A percentile compares a stretch with the other conserved stretches of the same genome.
These are phyloP conservation scores for Dryas drummondii DNA, from an alignment of 306 rosid genomes.

Conservation along the genomic window DNA sequence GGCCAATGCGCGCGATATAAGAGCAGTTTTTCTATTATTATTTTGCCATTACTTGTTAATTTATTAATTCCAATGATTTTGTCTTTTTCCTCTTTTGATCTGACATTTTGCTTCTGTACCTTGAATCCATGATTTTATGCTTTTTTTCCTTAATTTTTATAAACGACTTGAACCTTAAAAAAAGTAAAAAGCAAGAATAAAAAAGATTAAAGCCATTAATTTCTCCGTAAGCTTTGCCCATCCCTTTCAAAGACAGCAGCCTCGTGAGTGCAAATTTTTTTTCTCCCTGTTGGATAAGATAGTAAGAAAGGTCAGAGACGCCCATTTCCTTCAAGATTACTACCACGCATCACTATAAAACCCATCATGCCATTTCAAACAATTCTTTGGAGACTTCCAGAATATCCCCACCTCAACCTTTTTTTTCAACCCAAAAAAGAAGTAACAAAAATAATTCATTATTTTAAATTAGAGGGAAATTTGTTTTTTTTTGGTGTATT, in stretches of 20 bases:
- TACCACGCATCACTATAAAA: background rate
- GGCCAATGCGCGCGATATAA: too few relatives aligned
- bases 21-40: too few relatives aligned
- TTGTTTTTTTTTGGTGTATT: background rate
- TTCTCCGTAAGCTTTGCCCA: background rate
- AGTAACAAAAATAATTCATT: background rate
- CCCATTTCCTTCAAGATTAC: conserved; percentile 25
- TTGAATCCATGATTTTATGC: too few relatives aligned
- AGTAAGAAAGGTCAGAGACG: conserved; percentile 4
- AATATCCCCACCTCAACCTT: background rate
- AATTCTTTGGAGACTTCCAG: background rate
- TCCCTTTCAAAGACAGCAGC: conserved; percentile 33
- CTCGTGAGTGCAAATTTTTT: conserved; percentile 36
- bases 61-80: too few relatives aligned
- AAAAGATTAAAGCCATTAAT: background rate
- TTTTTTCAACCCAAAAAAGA: background rate
- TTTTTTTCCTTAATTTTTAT: too few relatives aligned
- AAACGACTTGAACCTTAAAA: background rate
- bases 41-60: too few relatives aligned
- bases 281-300: conserved; percentile 38
- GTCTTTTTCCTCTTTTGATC: too few relatives aligned
- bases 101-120: too few relatives aligned
- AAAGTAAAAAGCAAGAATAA: background rate
- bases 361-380: background rate
- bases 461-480: background rate